A percentile compares a stretch with the other conserved stretches of the same genome.
Conservation (phyloP, 805 yeast species). For the Candida nonsorbophila region DNA sequence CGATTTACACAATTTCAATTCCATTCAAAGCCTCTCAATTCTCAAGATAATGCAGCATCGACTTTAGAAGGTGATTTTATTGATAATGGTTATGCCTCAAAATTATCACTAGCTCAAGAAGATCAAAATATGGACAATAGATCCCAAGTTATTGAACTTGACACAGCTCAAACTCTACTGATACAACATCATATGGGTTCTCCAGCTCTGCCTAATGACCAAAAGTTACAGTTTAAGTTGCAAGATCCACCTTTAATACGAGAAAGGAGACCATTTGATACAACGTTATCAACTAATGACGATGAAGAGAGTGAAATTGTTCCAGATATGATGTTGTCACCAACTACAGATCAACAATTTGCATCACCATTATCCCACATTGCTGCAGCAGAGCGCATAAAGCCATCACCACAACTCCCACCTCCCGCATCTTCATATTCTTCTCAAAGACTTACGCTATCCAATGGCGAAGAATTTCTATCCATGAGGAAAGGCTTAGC, state of each 20-base stretch:
- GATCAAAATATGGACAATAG: constrained; percentile 12
- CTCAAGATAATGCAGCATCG: too few relatives aligned
- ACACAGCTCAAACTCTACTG: constrained; percentile 7
- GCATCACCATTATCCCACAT: constrained; percentile 17
- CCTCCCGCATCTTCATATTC: constrained; percentile 24
- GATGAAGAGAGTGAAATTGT: constrained; percentile 2
- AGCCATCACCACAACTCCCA: constrained; percentile 34
- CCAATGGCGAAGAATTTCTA: constrained; percentile 29
- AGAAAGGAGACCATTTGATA: constrained; percentile 4
- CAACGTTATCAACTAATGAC: not conserved
- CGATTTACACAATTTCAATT: constrained; percentile 1
- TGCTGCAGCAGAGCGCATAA: constrained; percentile 11
- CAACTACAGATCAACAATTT: too few relatives aligned
- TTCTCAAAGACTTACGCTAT: constrained; percentile 18
- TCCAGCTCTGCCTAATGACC: constrained; percentile 3
- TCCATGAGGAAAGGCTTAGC: constrained; percentile 32
- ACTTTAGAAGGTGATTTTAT: too few relatives aligned
- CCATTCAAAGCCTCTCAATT: not conserved
- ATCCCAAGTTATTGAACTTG: constrained; percentile 9
- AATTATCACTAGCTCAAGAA: constrained; percentile 8
- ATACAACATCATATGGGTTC: constrained; percentile 6
- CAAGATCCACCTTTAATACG: constrained; percentile 9
- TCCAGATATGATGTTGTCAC: not conserved
- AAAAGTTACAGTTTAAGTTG: constrained; percentile 3
- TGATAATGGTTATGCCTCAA: constrained; percentile 4